Evolutionary conservation across 1,284 basidiomycete species (phyloP).

Genomic region (Phaffia rhodozyma): DNA sequence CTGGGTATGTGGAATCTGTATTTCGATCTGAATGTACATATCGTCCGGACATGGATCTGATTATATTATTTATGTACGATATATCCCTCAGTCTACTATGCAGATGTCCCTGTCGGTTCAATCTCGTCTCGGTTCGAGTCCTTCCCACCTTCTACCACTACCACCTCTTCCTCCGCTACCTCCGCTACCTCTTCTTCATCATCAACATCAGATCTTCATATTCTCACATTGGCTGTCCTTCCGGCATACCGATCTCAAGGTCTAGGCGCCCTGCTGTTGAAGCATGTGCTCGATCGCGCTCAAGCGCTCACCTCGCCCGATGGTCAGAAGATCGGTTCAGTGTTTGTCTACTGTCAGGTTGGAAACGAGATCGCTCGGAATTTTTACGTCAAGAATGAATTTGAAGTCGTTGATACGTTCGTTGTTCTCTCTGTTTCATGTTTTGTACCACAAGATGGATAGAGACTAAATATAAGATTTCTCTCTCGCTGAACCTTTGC

Average conservation of each 20-base stretch:
- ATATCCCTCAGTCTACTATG: slow-evolving; percentile 15
- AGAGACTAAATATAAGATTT: no score
- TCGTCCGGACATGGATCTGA: background rate
- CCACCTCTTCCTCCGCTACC: background rate
- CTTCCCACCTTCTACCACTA: background rate
- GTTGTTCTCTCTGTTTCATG: background rate
- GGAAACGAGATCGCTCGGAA: slow-evolving; percentile 12
- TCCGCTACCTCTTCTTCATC: background rate
- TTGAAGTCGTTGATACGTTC: slow-evolving; percentile 1
- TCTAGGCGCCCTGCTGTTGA: slow-evolving; percentile 8
- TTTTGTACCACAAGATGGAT: no score
- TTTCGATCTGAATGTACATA: background rate
- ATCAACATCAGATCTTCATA: slow-evolving; percentile 9
- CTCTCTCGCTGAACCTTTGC: no score
- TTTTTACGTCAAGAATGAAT: slow-evolving; percentile 8
- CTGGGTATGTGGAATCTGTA: background rate
- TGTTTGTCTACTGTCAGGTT: slow-evolving; percentile 17
- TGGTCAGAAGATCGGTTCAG: slow-evolving; percentile 6
- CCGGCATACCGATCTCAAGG: slow-evolving; percentile 16
- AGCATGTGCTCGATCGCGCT: slow-evolving; percentile 7
- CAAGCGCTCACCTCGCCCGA: slow-evolving; percentile 1
- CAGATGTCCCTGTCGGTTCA: slow-evolving; percentile 17
- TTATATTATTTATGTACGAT: background rate
- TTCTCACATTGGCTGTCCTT: slow-evolving; percentile 18
- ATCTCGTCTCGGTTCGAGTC: slow-evolving; percentile 16